These are phyloP conservation scores for Xylaria sp. DNA, from an alignment of 2,329 filamentous ascomycete genomes.

Conservation along the genomic window DNA sequence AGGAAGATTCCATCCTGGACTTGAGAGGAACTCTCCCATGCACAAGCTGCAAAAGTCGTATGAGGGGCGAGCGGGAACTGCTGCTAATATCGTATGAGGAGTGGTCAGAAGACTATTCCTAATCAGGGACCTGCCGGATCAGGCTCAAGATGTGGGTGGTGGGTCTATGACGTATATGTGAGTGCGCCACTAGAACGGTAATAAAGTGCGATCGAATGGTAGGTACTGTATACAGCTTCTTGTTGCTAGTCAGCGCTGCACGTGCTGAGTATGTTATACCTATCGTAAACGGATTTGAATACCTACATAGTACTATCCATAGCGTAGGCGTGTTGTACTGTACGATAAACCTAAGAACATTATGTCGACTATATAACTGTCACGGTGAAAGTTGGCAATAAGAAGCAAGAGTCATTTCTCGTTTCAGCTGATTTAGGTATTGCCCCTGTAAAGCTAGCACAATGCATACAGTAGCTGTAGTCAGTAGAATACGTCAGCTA, in stretches of 20 bases:
- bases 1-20: not conserved
- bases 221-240: slow-evolving; percentile 21
- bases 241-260: not conserved
- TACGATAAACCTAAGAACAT: not conserved
- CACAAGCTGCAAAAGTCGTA: slow-evolving; percentile 12
- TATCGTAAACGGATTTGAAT: not conserved
- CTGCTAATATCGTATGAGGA: slow-evolving; percentile 32
- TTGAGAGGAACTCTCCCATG: not conserved
- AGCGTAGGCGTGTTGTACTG: not conserved
- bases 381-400: not conserved
- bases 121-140: slow-evolving; percentile 35
- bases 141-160: slow-evolving; percentile 19
- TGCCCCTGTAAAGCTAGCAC: not conserved
- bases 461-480: not conserved
- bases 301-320: too few species aligned
- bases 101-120: slow-evolving; percentile 25
- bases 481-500: not conserved
- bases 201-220: slow-evolving; percentile 31
- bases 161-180: slow-evolving; percentile 33
- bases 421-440: not conserved
- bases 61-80: slow-evolving; percentile 27
- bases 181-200: slow-evolving; percentile 33
- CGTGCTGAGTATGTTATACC: not conserved
- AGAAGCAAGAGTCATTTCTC: not conserved
- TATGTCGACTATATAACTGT: not conserved